These are phyloP conservation scores for Phanerochaete sordida DNA, from an alignment of 768 basidiomycete genomes.

Conservation along the genomic window DNA sequence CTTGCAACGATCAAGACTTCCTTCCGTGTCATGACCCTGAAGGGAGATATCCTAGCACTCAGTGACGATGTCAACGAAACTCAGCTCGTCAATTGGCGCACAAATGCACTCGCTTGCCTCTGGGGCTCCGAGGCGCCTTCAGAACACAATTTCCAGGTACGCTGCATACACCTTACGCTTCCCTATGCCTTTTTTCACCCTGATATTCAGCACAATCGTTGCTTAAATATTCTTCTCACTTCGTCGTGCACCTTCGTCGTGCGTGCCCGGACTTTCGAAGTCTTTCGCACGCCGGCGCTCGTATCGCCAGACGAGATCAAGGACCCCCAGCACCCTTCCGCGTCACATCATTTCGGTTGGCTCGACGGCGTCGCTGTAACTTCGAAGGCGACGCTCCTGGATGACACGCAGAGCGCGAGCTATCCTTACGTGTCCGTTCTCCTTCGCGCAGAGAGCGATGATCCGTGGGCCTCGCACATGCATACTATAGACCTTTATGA, in stretches of 20 bases:
- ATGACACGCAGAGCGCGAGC: background rate
- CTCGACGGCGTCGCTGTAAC: conserved; percentile 52
- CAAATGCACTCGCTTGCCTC: conserved; percentile 42
- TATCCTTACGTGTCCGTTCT: conserved; percentile 42
- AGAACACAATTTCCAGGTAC: conserved; percentile 30
- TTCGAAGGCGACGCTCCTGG: conserved; percentile 12
- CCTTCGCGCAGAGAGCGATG: conserved; percentile 53
- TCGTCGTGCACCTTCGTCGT: conserved; percentile 49
- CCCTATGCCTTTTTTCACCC: background rate
- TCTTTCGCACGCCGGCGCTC: conserved; percentile 49
- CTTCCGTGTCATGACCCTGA: conserved; percentile 45
- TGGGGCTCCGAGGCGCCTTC: conserved; percentile 31
- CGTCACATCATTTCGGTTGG: conserved; percentile 60
- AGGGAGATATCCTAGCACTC: conserved; percentile 50
- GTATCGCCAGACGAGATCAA: conserved; percentile 14
- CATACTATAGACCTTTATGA: conserved; percentile 52
- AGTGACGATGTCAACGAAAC: conserved; percentile 51
- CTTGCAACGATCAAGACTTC: conserved; percentile 27
- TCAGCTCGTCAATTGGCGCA: conserved; percentile 54
- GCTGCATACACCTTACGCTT: background rate
- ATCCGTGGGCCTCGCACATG: conserved; percentile 53
- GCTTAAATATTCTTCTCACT: conserved; percentile 49
- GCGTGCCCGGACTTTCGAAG: conserved; percentile 53
- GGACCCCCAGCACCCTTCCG: conserved; percentile 32
- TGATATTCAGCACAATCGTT: conserved; percentile 41